Conservation (phyloP, 495 filamentous ascomycete genomes). For the Cladorrhinum samala region DNA sequence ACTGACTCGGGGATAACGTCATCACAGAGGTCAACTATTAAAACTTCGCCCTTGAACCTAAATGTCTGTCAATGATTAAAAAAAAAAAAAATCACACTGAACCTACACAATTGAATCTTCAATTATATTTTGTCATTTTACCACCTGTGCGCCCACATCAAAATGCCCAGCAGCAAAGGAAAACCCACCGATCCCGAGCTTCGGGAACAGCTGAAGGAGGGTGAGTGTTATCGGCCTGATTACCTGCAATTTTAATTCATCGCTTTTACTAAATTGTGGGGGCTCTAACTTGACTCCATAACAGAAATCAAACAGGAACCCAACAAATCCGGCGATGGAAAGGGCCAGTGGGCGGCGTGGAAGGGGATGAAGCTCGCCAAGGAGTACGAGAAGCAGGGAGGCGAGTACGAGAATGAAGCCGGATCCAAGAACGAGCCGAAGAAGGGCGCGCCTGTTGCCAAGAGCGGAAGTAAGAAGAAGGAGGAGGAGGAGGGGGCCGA, state of each 20-base stretch:
- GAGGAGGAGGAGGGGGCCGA: constrained; percentile 13
- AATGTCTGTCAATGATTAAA: too few species aligned
- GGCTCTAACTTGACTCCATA: constrained; percentile 11
- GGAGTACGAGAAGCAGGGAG: constrained; percentile 49
- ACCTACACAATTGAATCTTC: too few species aligned
- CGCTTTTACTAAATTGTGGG: too few species aligned
- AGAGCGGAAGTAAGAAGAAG: constrained; percentile 25
- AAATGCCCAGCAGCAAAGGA: constrained; percentile 37
- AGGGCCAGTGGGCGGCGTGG: constrained; percentile 53
- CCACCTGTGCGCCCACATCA: too few species aligned
- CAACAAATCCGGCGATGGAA: constrained; percentile 49
- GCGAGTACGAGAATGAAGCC: constrained; percentile 46
- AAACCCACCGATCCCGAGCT: constrained; percentile 50
- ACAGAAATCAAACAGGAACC: constrained; percentile 44
- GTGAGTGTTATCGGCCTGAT: constrained; percentile 13
- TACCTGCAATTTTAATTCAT: neutral
- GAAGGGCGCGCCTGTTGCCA: constrained; percentile 41
- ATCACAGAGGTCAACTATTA: too few species aligned
- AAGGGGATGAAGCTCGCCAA: constrained; percentile 51
- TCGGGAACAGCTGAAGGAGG: constrained; percentile 45
- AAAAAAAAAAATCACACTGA: too few species aligned
- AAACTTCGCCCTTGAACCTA: too few species aligned
- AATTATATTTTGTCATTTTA: too few species aligned
- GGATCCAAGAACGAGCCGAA: constrained; percentile 48
- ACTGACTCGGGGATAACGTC: too few species aligned